These are phyloP conservation scores for Blastobotrys arbuscula DNA, from an alignment of 1,139 yeast species.

Conservation along the genomic window DNA sequence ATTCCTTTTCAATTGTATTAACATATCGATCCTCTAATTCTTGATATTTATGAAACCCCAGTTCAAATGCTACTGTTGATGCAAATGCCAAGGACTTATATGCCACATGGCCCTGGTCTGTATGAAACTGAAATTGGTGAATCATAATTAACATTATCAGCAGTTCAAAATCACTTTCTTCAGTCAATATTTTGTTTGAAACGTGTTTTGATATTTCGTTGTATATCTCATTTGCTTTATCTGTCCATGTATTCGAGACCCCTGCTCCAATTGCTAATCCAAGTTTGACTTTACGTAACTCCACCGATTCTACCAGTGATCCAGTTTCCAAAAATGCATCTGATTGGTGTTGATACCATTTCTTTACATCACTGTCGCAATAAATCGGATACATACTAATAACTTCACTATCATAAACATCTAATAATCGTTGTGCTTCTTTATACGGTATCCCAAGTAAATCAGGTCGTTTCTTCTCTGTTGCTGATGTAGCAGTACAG, in stretches of 20 bases:
- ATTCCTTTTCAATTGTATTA: conserved; percentile 18
- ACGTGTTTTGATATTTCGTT: conserved; percentile 17
- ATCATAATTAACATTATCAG: conserved; percentile 20
- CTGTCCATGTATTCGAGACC: conserved; percentile 16
- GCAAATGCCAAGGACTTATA: conserved; percentile 25
- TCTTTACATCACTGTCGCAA: conserved; percentile 20
- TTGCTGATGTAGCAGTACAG: not conserved
- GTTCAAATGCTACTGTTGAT: conserved; percentile 22
- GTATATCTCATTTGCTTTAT: conserved; percentile 19
- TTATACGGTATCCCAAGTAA: conserved; percentile 16
- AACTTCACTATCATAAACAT: conserved; percentile 24
- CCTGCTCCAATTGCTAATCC: conserved; percentile 23
- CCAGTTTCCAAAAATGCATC: conserved; percentile 3
- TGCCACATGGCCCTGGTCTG: conserved; percentile 24
- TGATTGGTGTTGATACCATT: conserved; percentile 18
- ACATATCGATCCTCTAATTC: conserved; percentile 18
- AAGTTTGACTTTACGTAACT: conserved; percentile 5
- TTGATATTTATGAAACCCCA: conserved; percentile 22
- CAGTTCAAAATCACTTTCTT: conserved; percentile 16
- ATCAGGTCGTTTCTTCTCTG: conserved; percentile 7
- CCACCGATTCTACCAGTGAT: not conserved
- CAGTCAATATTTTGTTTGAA: conserved; percentile 17
- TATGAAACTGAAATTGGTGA: conserved; percentile 27
- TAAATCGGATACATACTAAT: conserved; percentile 27
- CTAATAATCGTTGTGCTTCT: conserved; percentile 19